These are phyloP conservation scores for Pterulicium gracile DNA, from an alignment of 1,284 basidiomycete species.

Conservation along the genomic window DNA sequence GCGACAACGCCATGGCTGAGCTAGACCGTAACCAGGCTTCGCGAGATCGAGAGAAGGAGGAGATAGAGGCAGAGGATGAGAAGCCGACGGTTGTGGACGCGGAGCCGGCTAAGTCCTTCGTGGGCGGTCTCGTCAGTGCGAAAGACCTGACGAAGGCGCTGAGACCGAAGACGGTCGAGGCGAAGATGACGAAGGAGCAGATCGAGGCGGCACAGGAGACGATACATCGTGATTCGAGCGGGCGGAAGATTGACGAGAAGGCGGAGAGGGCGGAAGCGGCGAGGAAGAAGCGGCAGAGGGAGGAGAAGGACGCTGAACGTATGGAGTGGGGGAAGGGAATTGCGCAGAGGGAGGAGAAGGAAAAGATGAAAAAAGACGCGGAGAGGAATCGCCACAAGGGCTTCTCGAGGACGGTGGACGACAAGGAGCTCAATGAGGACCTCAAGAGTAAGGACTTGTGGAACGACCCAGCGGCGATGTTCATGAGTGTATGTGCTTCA, in stretches of 20 bases:
- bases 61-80: conserved; percentile 54
- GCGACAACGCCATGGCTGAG: conserved; percentile 23
- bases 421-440: conserved; percentile 77
- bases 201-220: conserved; percentile 64
- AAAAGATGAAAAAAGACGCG: conserved; percentile 51
- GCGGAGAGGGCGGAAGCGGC: conserved; percentile 77
- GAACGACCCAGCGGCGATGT: conserved; percentile 94
- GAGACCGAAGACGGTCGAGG: conserved; percentile 23
- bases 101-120: conserved; percentile 33
- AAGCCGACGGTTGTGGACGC: conserved; percentile 52
- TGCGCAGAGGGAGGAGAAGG: conserved; percentile 73
- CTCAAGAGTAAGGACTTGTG: conserved; percentile 72
- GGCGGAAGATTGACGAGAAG: conserved; percentile 83
- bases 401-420: conserved; percentile 76
- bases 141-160: conserved; percentile 50
- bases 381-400: conserved; percentile 55
- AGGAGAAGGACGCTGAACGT: conserved; percentile 80
- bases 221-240: conserved; percentile 86
- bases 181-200: conserved; percentile 27
- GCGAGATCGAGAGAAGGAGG: conserved; percentile 53
- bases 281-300: conserved; percentile 61
- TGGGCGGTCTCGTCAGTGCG: conserved; percentile 71
- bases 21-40: conserved; percentile 39
- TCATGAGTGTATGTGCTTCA: conserved; percentile 66
- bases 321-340: conserved; percentile 97